Evolutionary conservation across 1,139 yeast genomes (phyloP), one percentile per base, ranked within the genome.

Genomic region (Pichia kudriavzevii): DNA sequence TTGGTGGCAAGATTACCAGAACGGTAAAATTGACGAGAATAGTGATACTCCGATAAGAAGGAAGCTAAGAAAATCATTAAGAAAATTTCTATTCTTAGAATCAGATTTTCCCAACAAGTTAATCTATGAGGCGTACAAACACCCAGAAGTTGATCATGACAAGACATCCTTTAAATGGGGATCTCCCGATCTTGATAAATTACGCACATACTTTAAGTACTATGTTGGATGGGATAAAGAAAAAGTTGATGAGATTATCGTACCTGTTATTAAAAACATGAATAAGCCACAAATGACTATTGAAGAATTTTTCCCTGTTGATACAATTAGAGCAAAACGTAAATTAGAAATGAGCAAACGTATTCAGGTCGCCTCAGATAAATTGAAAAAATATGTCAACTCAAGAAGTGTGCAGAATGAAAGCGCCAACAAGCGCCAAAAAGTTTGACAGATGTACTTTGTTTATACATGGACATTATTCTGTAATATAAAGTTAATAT

Each of bases 101-200:
- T 62, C 69, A 3, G 63, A 62, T 4, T 88, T 87, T 51, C 97
- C 97, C 0, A 84, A 82, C 48, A 60, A 55, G 6, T 63, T 67
- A 2, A 85, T 93, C 1, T 61, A 63, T 28, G 74, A 79, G 14
- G 96, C 97, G 0, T 93, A 93, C 53, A 43, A 67, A 20, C 52
- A 64, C 8, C 96, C 98, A 0, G 84, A 79, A 32, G 95, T 91
- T 1, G 97, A 93, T 55, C 66, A 67, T 19, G 96, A 87, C 53
- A 61, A 64, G 28, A 80, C 87, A 0, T 67, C 70, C 32, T 88
- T 93, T 58, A 72, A 72, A 38, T 93, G 98, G 98, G 97, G 97
- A 0, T 63, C 67, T 2, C 96, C 97, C 0, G 84, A 84, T 53
- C 59, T 88, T 40, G 96, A 88, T 48, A 76, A 75, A 45, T 64